Evolutionary conservation across 306 rosid species (phyloP), one percentile per base, ranked within the genome.

Genomic region (Arachis stenosperma): DNA sequence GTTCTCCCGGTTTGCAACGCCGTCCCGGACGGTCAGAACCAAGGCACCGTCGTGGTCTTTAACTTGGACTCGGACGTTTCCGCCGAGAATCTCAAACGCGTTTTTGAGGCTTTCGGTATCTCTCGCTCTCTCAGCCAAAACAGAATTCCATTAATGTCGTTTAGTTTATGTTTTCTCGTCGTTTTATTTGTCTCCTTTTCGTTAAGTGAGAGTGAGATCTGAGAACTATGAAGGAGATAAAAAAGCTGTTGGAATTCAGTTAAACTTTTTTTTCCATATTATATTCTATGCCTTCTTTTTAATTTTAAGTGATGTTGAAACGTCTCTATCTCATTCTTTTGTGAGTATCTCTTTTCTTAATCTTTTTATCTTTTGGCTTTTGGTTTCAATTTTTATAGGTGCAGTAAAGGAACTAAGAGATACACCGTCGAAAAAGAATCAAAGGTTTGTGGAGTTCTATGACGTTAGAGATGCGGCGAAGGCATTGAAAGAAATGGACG

Each of bases 31-130:
- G 84, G 87, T 4, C 84, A 81, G 41, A 94, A 91, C 73, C 98
- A 91, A 61, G 98, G 98, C 13, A 89, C 98, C 22, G 69, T 94
- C 42, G 91, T 91, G 11, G 50, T 94, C 60, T 94, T 94, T 84
- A 88, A 91, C 69, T 67, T 91, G 39, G 90, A 88, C 76, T 29
- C 86, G 29, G 61, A 74, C 1, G 82, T 88, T 64, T 78, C 96
- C 55, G 9, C 84, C 2, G 29, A 80, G 39, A 52, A 54, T 8
- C 84, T 94, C 9, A 73, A 58, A 37, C 84, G 67, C 6, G 78
- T 77, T 27, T 91, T 91, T 61, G 90, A 88, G 33, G 51, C 82
- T 44, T 94, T 81, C 62, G 98, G 98, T 93, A 89, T 52, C 15
- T 6, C 5, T 0, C 7, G 30, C 40, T 57, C 7, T n/a, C 37